Evolutionary conservation across 2,329 filamentous ascomycete species (phyloP).

Genomic region (Cytospora leucostoma): DNA sequence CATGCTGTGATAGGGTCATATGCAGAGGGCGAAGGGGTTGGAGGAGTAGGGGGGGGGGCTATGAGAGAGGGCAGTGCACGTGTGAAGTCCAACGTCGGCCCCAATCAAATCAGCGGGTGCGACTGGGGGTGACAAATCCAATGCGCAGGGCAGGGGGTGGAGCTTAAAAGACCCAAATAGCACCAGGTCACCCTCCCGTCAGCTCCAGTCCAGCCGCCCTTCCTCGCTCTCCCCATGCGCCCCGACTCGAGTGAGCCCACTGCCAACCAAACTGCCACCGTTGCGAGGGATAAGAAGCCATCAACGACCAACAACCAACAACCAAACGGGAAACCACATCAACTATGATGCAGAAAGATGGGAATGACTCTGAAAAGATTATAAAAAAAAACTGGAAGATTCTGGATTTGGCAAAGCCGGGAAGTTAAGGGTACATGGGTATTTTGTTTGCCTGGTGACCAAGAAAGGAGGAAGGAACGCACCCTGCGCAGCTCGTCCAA

Average conservation of each 20-base stretch:
- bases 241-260: conserved; percentile 16
- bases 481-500: conserved; percentile 87
- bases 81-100: conserved; percentile 15
- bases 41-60: neutral
- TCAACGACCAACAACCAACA: neutral
- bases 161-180: conserved; percentile 61
- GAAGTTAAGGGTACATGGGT: neutral
- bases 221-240: conserved; percentile 38
- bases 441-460: neutral
- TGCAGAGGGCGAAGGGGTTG: neutral
- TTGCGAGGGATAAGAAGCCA: conserved; percentile 3
- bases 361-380: neutral
- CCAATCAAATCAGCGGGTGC: conserved; percentile 32
- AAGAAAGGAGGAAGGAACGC: conserved; percentile 43
- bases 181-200: conserved; percentile 49
- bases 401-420: neutral
- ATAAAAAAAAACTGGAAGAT: too few relatives aligned
- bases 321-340: neutral
- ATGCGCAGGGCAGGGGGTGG: conserved; percentile 32
- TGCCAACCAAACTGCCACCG: conserved; percentile 26
- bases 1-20: neutral
- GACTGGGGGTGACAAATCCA: too few relatives aligned
- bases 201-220: conserved; percentile 34
- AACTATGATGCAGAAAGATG: conserved; percentile 14
- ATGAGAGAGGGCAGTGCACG: conserved; percentile 20